A percentile compares a stretch with the other conserved stretches of the same genome.
These are phyloP conservation scores for Suillus plorans DNA, from an alignment of 768 basidiomycete genomes.

Conservation along the genomic window DNA sequence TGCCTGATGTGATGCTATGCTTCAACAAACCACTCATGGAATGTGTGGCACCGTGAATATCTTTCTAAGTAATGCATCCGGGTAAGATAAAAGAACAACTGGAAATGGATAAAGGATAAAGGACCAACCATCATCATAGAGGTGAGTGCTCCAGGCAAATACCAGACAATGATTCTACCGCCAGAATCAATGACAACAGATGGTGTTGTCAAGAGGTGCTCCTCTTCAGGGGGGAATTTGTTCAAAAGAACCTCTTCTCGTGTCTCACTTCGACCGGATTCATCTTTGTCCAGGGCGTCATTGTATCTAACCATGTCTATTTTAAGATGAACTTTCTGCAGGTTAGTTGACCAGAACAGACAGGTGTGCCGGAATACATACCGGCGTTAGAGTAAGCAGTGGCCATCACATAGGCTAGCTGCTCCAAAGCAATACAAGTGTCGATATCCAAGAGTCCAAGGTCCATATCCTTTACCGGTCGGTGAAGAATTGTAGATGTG, in stretches of 20 bases:
- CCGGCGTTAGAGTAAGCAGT: not conserved
- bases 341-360: not conserved
- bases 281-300: not conserved
- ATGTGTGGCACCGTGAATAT: not conserved
- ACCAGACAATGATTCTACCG: not conserved
- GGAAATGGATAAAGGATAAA: not conserved
- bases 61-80: not conserved
- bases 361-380: not conserved
- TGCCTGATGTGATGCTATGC: not conserved
- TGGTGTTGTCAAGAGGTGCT: not conserved
- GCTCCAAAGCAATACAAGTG: not conserved
- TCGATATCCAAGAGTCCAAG: not conserved
- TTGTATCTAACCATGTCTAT: conserved; percentile 1
- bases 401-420: not conserved
- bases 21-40: not conserved
- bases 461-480: not conserved
- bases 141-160: not conserved
- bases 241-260: not conserved
- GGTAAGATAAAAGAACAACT: not conserved
- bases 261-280: not conserved
- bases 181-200: not conserved
- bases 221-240: not conserved
- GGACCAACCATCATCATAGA: not conserved
- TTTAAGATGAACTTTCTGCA: not conserved
- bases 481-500: not conserved